A percentile compares a stretch with the other conserved stretches of the same genome.
phyloP scores from a whole-genome alignment of 2,329 filamentous ascomycete genomes.

The Talaromyces sp. region DNA sequence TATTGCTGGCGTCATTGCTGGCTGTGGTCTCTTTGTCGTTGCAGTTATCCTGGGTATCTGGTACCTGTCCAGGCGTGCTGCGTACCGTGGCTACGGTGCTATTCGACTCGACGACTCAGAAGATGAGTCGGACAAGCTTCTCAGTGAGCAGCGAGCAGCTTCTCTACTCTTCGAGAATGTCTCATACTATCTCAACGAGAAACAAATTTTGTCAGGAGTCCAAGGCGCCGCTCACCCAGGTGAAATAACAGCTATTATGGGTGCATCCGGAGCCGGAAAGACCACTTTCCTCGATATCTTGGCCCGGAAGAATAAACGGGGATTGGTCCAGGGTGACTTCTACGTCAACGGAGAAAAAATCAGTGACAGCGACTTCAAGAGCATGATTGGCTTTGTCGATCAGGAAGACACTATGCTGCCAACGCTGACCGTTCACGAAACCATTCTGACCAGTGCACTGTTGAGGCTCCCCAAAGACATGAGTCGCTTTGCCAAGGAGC shows the following conservation, averaged over 20 bases:
- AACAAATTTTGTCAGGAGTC: conserved; percentile 73
- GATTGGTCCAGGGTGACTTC: conserved; percentile 70
- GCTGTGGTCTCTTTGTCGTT: conserved; percentile 80
- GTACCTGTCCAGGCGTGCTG: conserved; percentile 75
- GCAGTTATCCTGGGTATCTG: conserved; percentile 75
- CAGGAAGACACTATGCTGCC: conserved; percentile 97
- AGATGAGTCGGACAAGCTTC: conserved; percentile 77
- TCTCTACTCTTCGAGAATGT: conserved; percentile 84
- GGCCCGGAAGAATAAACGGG: conserved; percentile 94
- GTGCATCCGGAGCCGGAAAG: conserved; percentile 93
- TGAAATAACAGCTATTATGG: conserved; percentile 97
- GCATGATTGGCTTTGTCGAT: conserved; percentile 92
- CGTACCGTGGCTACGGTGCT: conserved; percentile 56
- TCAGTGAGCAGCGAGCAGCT: conserved; percentile 87
- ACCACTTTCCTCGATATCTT: conserved; percentile 95
- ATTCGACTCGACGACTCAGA: conserved; percentile 84
- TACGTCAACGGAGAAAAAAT: conserved; percentile 93
- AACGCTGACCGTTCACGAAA: conserved; percentile 95
- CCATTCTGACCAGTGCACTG: conserved; percentile 87
- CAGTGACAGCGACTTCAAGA: conserved; percentile 75
- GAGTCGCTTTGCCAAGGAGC: conserved; percentile 80
- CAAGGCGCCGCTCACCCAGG: conserved; percentile 86
- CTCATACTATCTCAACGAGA: conserved; percentile 79
- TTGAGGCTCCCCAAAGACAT: conserved; percentile 89
- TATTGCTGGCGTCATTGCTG: conserved; percentile 88